These are phyloP conservation scores for Rhizopogon salebrosus DNA, from an alignment of 768 basidiomycete species.

Conservation along the genomic window DNA sequence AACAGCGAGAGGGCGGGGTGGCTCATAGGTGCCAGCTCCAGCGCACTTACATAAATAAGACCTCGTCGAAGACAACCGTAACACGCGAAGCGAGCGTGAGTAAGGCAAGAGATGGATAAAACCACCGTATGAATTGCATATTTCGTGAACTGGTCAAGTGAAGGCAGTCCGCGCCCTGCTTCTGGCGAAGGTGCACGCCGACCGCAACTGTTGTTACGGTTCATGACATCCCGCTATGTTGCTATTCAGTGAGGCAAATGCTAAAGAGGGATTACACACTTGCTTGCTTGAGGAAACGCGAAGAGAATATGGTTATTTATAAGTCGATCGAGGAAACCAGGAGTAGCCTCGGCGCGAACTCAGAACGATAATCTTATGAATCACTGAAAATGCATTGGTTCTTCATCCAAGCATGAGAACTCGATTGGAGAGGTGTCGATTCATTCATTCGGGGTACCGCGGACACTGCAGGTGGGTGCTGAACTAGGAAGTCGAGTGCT, in stretches of 20 bases:
- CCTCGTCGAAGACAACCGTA: not conserved
- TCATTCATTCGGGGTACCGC: not conserved
- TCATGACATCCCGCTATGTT: too few species aligned
- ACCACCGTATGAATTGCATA: not conserved
- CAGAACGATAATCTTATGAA: not conserved
- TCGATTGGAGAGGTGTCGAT: not conserved
- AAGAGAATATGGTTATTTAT: not conserved
- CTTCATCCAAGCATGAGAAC: not conserved
- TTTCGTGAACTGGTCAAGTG: not conserved
- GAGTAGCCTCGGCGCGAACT: not conserved
- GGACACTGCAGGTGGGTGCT: not conserved
- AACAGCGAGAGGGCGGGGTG: not conserved
- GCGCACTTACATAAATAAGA: not conserved
- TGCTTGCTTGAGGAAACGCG: not conserved
- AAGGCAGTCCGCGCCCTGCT: not conserved
- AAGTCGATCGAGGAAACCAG: not conserved
- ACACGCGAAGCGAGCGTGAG: conserved; percentile 1
- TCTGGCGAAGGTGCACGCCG: not conserved
- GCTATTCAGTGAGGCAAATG: not conserved
- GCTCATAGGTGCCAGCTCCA: not conserved
- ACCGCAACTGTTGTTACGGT: not conserved
- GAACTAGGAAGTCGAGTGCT: not conserved
- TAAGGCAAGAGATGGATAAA: conserved; percentile 1
- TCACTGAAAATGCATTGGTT: not conserved
- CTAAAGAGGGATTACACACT: not conserved